Evolutionary conservation across 345 rosid genomes (phyloP).

Genomic region (Populus simonii): DNA sequence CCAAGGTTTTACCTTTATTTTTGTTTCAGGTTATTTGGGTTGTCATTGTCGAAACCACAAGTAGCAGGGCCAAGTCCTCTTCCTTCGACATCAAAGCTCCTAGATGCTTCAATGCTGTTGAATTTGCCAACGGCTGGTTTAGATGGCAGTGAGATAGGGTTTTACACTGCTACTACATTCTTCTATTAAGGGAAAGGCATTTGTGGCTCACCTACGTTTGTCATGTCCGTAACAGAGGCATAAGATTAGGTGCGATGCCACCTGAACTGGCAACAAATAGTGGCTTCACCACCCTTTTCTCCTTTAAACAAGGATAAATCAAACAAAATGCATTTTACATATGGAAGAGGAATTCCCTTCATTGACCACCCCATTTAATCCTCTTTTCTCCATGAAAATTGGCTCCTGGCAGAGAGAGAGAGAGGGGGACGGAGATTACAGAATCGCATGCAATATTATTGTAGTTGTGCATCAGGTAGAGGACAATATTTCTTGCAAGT

Average conservation of each 20-base stretch:
- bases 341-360: not conserved
- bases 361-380: not conserved
- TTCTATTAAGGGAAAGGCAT: too few species aligned
- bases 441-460: not conserved
- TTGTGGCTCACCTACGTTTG: too few species aligned
- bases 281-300: not conserved
- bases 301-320: not conserved
- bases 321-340: not conserved
- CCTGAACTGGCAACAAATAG: not conserved
- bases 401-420: not conserved
- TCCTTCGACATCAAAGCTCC: conserved; percentile 47
- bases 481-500: not conserved
- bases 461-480: not conserved
- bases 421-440: not conserved
- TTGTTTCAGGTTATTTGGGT: conserved; percentile 31
- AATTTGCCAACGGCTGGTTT: conserved; percentile 41
- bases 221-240: too few species aligned
- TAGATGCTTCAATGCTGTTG: conserved; percentile 77
- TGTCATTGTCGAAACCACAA: not conserved
- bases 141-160: conserved; percentile 20
- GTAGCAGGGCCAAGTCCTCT: conserved; percentile 1
- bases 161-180: too few species aligned
- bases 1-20: not conserved
- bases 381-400: not conserved
- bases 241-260: not conserved